These are phyloP conservation scores for Eragrostis tef DNA, from an alignment of 202 grass and related monocot genomes.

Conservation along the genomic window DNA sequence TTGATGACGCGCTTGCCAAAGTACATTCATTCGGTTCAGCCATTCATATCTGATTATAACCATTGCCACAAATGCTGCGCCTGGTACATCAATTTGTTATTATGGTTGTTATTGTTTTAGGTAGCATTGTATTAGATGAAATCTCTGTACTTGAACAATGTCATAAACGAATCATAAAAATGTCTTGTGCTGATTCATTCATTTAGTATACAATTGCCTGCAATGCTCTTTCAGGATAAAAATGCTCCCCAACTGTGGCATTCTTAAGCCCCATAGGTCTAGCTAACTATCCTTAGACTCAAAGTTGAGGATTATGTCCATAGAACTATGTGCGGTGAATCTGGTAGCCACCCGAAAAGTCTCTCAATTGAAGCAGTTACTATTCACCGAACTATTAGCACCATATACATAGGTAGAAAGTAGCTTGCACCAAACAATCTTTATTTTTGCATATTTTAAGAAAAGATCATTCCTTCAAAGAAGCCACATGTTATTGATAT, in stretches of 20 bases:
- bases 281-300: neutral
- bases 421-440: neutral
- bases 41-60: neutral
- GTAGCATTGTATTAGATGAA: too few relatives aligned
- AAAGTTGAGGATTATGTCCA: neutral
- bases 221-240: neutral
- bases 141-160: too few relatives aligned
- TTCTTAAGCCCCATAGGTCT: neutral
- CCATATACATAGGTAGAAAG: too few relatives aligned
- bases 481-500: neutral
- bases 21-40: neutral
- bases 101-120: too few relatives aligned
- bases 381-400: too few relatives aligned
- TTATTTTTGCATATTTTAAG: neutral
- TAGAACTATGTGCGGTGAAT: neutral
- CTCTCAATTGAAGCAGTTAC: too few relatives aligned
- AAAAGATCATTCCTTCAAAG: neutral
- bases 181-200: neutral
- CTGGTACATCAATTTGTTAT: too few relatives aligned
- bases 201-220: neutral
- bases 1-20: neutral
- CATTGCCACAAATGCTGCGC: too few relatives aligned
- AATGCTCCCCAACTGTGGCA: neutral
- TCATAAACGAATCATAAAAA: neutral
- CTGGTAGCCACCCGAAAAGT: too few relatives aligned